Conservation (phyloP, 805 yeast species). For the Ogataea henricii region DNA sequence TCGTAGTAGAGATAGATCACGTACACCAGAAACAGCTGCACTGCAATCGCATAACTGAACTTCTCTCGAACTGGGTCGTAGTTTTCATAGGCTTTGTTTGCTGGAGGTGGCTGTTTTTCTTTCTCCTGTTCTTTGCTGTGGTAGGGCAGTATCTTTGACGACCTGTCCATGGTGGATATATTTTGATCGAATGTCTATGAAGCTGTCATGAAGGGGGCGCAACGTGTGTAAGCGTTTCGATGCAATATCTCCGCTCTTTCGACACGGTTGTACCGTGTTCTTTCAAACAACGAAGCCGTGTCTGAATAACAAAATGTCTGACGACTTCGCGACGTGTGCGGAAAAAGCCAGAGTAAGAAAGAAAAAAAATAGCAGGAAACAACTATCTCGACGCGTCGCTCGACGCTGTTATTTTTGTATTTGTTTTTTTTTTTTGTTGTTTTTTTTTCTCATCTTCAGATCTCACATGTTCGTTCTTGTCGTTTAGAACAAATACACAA, state of each 20-base stretch:
- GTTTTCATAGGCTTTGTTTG: conserved; percentile 9
- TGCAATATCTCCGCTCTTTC: neutral
- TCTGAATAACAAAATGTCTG: neutral
- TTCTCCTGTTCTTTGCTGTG: conserved; percentile 18
- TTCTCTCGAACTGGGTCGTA: conserved; percentile 26
- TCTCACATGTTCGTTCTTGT: conserved; percentile 9
- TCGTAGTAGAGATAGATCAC: conserved; percentile 30
- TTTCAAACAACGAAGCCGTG: neutral
- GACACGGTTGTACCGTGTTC: neutral
- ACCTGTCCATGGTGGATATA: conserved; percentile 1
- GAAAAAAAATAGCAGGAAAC: neutral
- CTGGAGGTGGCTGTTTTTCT: conserved; percentile 10
- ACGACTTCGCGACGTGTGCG: conserved; percentile 3
- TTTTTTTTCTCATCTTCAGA: neutral
- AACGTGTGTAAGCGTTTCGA: neutral
- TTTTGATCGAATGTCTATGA: neutral
- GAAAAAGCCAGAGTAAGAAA: neutral
- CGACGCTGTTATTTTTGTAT: neutral
- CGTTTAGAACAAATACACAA: conserved; percentile 7
- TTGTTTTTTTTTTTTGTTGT: neutral
- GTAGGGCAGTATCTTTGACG: conserved; percentile 17
- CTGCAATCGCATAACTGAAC: conserved; percentile 27
- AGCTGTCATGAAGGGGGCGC: neutral
- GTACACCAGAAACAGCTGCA: conserved; percentile 27
- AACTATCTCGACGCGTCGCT: conserved; percentile 2